phyloP scores from a whole-genome alignment of 257 asterid species.

The Penstemon davidsonii region DNA sequence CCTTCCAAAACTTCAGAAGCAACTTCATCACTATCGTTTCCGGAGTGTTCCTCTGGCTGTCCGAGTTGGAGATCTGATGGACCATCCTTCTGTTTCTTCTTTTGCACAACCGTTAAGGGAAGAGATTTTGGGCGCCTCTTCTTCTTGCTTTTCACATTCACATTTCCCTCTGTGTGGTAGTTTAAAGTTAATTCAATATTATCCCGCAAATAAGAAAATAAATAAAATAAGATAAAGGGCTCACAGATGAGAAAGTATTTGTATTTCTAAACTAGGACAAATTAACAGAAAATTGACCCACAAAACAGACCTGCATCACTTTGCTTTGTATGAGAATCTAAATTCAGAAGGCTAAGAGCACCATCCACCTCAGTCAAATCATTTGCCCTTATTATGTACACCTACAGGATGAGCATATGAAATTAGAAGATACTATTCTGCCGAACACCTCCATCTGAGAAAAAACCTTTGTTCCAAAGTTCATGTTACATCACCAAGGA shows the following conservation, averaged over 20 bases:
- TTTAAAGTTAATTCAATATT: constrained; percentile 16
- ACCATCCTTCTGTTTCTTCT: constrained; percentile 40
- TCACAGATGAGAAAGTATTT: not conserved
- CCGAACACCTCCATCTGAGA: not conserved
- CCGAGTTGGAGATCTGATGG: constrained; percentile 29
- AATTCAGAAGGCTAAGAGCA: constrained; percentile 79
- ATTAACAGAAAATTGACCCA: not conserved
- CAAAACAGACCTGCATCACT: constrained; percentile 58
- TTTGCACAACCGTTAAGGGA: constrained; percentile 46
- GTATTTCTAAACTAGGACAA: not conserved
- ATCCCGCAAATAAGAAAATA: not conserved
- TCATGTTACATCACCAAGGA: not conserved
- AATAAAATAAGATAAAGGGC: not conserved
- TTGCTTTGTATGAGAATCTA: constrained; percentile 73
- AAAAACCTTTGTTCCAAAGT: not conserved
- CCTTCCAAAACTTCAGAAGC: constrained; percentile 72
- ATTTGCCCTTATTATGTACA: constrained; percentile 59
- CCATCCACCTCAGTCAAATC: constrained; percentile 84
- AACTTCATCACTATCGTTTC: constrained; percentile 68
- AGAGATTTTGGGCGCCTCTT: constrained; percentile 54
- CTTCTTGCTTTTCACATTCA: constrained; percentile 42
- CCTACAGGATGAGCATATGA: constrained; percentile 46
- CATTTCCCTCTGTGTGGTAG: constrained; percentile 36
- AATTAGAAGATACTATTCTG: constrained; percentile 1
- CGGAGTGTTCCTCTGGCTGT: constrained; percentile 52